These are phyloP conservation scores for Trichoderma asperelloides DNA, from an alignment of 495 filamentous ascomycete genomes.

Conservation along the genomic window DNA sequence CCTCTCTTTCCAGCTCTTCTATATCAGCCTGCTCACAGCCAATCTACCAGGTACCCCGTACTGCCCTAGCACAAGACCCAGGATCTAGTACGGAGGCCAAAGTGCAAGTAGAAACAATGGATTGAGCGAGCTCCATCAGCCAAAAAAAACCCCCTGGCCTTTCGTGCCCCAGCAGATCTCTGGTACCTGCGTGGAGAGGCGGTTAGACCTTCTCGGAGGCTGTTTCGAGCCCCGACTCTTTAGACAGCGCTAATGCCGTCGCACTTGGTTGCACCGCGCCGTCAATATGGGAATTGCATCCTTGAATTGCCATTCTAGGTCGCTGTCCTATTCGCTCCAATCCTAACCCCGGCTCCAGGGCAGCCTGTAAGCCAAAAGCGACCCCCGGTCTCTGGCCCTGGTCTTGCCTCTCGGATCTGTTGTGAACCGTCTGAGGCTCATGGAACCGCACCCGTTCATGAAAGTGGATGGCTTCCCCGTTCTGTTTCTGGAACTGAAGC, in stretches of 20 bases:
- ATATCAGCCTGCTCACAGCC: background rate
- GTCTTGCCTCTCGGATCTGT: background rate
- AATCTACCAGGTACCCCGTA: too few species aligned
- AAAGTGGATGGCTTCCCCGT: background rate
- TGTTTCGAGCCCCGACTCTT: constrained; percentile 1
- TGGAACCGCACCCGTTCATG: background rate
- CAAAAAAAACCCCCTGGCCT: background rate
- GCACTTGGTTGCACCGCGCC: background rate
- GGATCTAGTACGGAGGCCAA: too few species aligned
- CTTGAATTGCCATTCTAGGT: background rate
- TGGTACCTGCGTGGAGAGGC: background rate
- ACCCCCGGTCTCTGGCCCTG: background rate
- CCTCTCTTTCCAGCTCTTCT: background rate
- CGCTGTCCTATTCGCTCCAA: background rate
- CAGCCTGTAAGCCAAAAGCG: background rate
- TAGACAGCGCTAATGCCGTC: background rate
- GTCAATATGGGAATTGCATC: background rate
- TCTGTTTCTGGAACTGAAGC: background rate
- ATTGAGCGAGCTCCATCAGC: background rate
- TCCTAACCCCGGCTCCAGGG: background rate
- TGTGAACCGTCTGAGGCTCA: constrained; percentile 2
- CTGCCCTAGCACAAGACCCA: too few species aligned
- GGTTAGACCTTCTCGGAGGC: background rate
- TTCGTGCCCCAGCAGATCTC: background rate
- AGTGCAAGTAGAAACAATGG: background rate